Conservation (phyloP, 305 asterid genomes). For the Solanum hybrid region DNA sequence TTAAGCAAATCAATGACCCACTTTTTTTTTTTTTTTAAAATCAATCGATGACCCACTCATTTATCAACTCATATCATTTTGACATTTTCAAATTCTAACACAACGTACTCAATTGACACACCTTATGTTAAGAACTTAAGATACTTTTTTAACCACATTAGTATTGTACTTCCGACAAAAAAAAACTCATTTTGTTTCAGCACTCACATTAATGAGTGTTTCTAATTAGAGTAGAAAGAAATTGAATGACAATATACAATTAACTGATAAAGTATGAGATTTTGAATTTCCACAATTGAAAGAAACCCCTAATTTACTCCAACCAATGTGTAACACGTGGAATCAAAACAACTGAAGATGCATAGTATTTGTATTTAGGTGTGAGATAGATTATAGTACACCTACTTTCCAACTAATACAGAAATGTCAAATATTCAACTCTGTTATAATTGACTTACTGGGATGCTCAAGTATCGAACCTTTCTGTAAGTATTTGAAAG, state of each 20-base stretch:
- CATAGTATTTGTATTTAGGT: not conserved
- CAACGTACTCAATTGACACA: not conserved
- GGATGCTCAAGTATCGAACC: not conserved
- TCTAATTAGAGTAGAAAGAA: not conserved
- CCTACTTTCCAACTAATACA: not conserved
- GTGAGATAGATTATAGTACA: not conserved
- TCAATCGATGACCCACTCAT: not conserved
- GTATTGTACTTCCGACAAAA: not conserved
- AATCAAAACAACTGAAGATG: not conserved
- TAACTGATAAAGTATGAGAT: not conserved
- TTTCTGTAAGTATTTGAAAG: not conserved
- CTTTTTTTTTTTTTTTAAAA: no score
- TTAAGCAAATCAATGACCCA: not conserved
- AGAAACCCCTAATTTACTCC: not conserved
- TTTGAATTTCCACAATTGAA: not conserved
- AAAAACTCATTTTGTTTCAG: not conserved
- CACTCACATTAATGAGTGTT: not conserved
- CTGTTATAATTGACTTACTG: not conserved
- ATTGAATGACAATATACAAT: not conserved
- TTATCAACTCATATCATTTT: not conserved
- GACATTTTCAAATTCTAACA: not conserved
- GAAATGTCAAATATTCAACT: not conserved
- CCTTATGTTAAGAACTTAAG: not conserved
- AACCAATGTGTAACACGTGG: not conserved
- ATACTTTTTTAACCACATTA: not conserved